phyloP scores from a whole-genome alignment of 1,284 basidiomycete species.

The Xerocomus amazonicus region DNA sequence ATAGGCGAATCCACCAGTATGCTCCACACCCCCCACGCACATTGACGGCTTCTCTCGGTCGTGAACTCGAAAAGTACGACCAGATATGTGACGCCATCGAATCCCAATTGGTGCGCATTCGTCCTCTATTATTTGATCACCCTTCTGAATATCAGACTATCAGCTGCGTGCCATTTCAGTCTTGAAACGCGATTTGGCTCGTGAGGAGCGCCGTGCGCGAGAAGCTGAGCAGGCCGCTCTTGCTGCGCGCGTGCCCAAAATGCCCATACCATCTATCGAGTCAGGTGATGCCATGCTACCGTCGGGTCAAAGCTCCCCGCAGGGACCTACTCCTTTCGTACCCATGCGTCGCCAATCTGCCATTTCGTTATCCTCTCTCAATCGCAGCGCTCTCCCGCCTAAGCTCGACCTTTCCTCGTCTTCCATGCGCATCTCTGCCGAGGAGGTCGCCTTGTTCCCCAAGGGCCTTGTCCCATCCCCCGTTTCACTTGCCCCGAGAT shows the following conservation, averaged over 20 bases:
- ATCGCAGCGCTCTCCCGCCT: constrained; percentile 61
- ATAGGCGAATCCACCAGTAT: constrained; percentile 54
- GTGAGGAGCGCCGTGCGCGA: constrained; percentile 54
- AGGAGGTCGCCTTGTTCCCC: constrained; percentile 54
- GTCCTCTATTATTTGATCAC: not conserved
- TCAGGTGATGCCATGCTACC: constrained; percentile 19
- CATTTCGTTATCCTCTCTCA: constrained; percentile 72
- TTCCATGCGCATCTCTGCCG: constrained; percentile 56
- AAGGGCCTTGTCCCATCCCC: constrained; percentile 63
- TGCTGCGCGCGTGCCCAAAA: constrained; percentile 30
- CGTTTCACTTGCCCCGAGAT: constrained; percentile 73
- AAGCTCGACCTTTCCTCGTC: constrained; percentile 71
- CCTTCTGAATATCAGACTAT: constrained; percentile 1
- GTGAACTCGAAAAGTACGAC: constrained; percentile 72
- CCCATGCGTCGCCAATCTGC: constrained; percentile 60
- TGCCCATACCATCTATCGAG: constrained; percentile 31
- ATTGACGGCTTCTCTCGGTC: constrained; percentile 59
- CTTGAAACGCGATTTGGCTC: constrained; percentile 60
- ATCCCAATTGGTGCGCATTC: constrained; percentile 55
- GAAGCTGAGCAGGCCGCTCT: constrained; percentile 44
- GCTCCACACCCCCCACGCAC: constrained; percentile 61
- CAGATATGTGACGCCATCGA: constrained; percentile 74
- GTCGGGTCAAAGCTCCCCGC: constrained; percentile 27
- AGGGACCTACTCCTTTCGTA: constrained; percentile 27
- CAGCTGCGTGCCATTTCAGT: constrained; percentile 68